Percentiles rank a stretch among this genome's conserved stretches.
Evolutionary conservation across 306 rosid genomes (phyloP).

Genomic region (Begonia fuchsioides): DNA sequence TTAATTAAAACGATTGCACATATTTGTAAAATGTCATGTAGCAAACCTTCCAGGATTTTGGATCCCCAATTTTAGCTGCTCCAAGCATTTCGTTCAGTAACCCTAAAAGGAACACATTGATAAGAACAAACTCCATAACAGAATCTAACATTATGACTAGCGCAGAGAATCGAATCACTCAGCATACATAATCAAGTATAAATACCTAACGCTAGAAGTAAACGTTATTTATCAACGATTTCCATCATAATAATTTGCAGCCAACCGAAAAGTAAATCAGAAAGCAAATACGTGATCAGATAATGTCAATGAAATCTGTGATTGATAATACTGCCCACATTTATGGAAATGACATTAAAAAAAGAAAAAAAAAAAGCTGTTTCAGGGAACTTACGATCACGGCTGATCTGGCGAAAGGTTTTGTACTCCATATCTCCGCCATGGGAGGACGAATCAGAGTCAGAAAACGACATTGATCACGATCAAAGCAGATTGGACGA

Average conservation of each 20-base stretch:
- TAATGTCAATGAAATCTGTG: no score
- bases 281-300: no score
- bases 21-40: no score
- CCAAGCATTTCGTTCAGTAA: constrained; percentile 78
- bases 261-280: no score
- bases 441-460: constrained; percentile 44
- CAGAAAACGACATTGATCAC: constrained; percentile 64
- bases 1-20: no score
- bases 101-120: constrained; percentile 23
- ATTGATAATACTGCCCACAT: no score
- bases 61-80: constrained; percentile 55
- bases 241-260: no score
- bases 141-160: not conserved
- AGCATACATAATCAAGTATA: no score
- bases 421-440: constrained; percentile 48
- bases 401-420: constrained; percentile 55
- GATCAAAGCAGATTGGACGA: no score
- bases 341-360: not conserved
- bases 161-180: no score
- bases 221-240: no score
- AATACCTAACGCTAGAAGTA: no score
- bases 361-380: constrained; percentile 4
- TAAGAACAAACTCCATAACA: constrained; percentile 1
- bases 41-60: constrained; percentile 86
- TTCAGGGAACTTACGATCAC: constrained; percentile 44